Evolutionary conservation across 2,329 filamentous ascomycete species (phyloP).

Genomic region (Tolypocladium nubicola): DNA sequence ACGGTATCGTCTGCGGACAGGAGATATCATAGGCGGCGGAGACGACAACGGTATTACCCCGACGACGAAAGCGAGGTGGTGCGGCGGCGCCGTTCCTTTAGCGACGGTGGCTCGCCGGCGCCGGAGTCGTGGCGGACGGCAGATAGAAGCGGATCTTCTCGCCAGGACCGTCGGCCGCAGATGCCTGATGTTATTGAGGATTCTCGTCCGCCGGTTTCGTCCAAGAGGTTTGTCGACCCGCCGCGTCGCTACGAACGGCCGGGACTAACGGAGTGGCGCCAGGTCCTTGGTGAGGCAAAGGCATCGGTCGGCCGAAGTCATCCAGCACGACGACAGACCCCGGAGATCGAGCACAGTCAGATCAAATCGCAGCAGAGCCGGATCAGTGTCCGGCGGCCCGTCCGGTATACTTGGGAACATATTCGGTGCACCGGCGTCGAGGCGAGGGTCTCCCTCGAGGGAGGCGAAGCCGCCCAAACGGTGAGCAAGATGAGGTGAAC

Average conservation of each 20-base stretch:
- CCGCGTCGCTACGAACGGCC: not conserved
- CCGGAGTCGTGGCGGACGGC: conserved; percentile 16
- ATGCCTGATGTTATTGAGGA: conserved; percentile 19
- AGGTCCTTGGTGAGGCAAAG: conserved; percentile 5
- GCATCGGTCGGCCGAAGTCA: conserved; percentile 9
- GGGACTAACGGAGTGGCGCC: not conserved
- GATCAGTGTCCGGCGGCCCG: conserved; percentile 7
- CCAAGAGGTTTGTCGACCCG: conserved; percentile 14
- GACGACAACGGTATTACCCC: conserved; percentile 8
- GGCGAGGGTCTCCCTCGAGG: conserved; percentile 13
- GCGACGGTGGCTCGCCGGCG: conserved; percentile 17
- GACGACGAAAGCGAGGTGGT: conserved; percentile 14
- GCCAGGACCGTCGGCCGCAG: conserved; percentile 13
- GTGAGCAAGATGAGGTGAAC: not conserved
- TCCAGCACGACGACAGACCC: conserved; percentile 5
- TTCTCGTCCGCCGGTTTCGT: conserved; percentile 22
- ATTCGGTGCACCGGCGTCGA: conserved; percentile 13
- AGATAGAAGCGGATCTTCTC: conserved; percentile 18
- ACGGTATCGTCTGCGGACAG: conserved; percentile 14
- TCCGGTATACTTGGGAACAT: conserved; percentile 16
- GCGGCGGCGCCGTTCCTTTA: conserved; percentile 12
- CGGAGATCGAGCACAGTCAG: conserved; percentile 8
- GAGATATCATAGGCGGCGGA: conserved; percentile 10
- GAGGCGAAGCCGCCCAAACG: conserved; percentile 1
- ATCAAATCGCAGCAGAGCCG: conserved; percentile 8